Percentiles rank a stretch among this genome's conserved stretches.
Conservation (phyloP, 352 stramenopile genomes). For the Pythium inflatum region DNA sequence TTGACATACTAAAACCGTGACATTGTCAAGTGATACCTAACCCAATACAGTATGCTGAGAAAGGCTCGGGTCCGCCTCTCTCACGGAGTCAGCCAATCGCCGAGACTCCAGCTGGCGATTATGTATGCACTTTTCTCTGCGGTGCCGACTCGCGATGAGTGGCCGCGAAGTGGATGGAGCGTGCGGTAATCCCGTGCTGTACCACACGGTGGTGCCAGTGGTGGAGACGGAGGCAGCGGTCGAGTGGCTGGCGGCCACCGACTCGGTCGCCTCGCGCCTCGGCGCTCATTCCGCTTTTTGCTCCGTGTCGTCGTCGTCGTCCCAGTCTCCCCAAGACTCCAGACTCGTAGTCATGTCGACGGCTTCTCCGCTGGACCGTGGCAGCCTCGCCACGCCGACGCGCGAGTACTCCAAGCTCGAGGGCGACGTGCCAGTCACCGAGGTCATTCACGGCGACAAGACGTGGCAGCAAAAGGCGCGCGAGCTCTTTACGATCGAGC, state of each 20-base stretch:
- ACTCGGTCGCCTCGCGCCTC: too few relatives aligned
- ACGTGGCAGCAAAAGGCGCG: slow-evolving; percentile 26
- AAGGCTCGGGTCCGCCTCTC: neutral
- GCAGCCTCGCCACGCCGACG: slow-evolving; percentile 22
- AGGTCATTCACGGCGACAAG: neutral
- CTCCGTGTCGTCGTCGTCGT: neutral
- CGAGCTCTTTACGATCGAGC: slow-evolving; percentile 47
- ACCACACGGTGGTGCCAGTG: neutral
- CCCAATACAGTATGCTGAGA: neutral
- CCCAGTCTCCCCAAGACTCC: too few relatives aligned
- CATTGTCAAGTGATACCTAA: too few relatives aligned
- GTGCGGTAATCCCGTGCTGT: neutral
- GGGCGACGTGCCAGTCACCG: slow-evolving; percentile 22
- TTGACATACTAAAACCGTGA: too few relatives aligned
- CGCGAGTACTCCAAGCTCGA: slow-evolving; percentile 34
- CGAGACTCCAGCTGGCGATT: slow-evolving; percentile 6
- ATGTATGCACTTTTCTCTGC: slow-evolving; percentile 12
- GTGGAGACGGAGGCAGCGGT: neutral
- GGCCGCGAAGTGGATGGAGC: too few relatives aligned
- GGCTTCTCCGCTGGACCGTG: slow-evolving; percentile 7
- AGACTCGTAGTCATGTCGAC: too few relatives aligned
- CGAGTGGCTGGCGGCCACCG: neutral
- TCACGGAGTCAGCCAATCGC: neutral
- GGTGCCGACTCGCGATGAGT: neutral
- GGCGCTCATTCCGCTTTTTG: slow-evolving; percentile 16